phyloP scores from a whole-genome alignment of 164 flowering plant species.

The Nymphaea thermarum region DNA sequence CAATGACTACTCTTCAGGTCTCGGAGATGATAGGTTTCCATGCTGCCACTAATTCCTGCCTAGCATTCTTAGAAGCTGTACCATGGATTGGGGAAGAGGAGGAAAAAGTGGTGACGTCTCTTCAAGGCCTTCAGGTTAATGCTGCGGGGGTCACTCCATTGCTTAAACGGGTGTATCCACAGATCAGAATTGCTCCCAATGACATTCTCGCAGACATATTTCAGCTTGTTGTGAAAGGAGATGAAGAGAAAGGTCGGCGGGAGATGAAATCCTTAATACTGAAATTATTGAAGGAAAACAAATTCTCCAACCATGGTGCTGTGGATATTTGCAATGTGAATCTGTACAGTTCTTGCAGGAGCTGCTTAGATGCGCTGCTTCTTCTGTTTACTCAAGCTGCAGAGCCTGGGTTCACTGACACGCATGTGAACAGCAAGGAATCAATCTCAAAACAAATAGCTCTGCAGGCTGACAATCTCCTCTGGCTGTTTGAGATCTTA shows the following conservation, averaged over 20 bases:
- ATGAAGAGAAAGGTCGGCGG: slow-evolving; percentile 78
- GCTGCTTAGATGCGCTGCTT: slow-evolving; percentile 43
- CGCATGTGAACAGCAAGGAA: neutral
- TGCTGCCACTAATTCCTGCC: slow-evolving; percentile 60
- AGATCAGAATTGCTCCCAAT: slow-evolving; percentile 26
- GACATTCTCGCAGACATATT: slow-evolving; percentile 70
- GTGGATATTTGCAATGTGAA: slow-evolving; percentile 41
- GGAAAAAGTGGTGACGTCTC: slow-evolving; percentile 80
- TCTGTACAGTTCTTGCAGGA: slow-evolving; percentile 45
- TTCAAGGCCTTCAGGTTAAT: slow-evolving; percentile 42
- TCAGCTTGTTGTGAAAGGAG: slow-evolving; percentile 79
- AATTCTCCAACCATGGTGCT: slow-evolving; percentile 23
- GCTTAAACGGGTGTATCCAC: slow-evolving; percentile 66
- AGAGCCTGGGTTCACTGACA: neutral
- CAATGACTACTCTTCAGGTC: slow-evolving; percentile 33
- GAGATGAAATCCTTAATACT: slow-evolving; percentile 87
- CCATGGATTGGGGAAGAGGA: slow-evolving; percentile 99
- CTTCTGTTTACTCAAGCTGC: slow-evolving; percentile 47
- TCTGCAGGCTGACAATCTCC: slow-evolving; percentile 73
- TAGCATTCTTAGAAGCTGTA: slow-evolving; percentile 91
- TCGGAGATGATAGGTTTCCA: slow-evolving; percentile 66
- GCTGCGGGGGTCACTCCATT: slow-evolving; percentile 48
- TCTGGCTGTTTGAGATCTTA: slow-evolving; percentile 88
- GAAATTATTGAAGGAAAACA: slow-evolving; percentile 71
- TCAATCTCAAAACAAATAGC: slow-evolving; percentile 41